Evolutionary conservation across 805 yeast genomes (phyloP).

Genomic region (Sugiyamaella smithiae): DNA sequence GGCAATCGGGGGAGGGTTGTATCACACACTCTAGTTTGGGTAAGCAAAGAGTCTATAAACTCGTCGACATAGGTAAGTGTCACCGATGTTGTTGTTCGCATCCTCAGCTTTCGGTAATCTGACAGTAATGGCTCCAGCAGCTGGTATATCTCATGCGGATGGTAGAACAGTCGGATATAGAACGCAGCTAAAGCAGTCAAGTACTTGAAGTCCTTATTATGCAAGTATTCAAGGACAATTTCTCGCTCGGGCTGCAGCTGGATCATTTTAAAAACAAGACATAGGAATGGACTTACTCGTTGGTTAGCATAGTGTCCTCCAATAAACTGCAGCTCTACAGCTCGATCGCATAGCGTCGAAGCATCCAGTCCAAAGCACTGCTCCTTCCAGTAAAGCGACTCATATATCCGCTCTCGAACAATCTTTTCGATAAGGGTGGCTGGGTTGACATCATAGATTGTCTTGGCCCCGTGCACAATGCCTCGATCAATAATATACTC

Average conservation of each 20-base stretch:
- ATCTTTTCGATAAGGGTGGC: conserved; percentile 56
- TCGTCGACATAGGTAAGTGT: conserved; percentile 65
- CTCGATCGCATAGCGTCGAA: conserved; percentile 49
- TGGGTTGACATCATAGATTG: conserved; percentile 46
- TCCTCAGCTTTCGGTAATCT: conserved; percentile 69
- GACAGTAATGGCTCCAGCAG: conserved; percentile 52
- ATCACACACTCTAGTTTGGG: conserved; percentile 62
- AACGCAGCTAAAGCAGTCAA: conserved; percentile 64
- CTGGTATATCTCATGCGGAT: conserved; percentile 46
- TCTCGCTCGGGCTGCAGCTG: conserved; percentile 69
- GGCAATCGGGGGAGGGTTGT: conserved; percentile 66
- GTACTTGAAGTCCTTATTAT: conserved; percentile 73
- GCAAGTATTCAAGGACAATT: conserved; percentile 51
- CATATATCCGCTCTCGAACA: conserved; percentile 53
- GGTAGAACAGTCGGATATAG: conserved; percentile 49
- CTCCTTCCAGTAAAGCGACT: conserved; percentile 56
- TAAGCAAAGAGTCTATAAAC: conserved; percentile 60
- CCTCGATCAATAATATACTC: conserved; percentile 29
- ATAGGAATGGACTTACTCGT: conserved; percentile 68
- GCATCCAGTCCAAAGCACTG: conserved; percentile 51
- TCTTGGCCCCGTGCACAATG: conserved; percentile 26
- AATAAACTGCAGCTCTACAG: conserved; percentile 43
- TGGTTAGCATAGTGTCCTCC: conserved; percentile 59
- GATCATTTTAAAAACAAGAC: conserved; percentile 70
- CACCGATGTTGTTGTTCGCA: conserved; percentile 40